These are phyloP conservation scores for Pythium folliculosum DNA, from an alignment of 352 stramenopile genomes.

Conservation along the genomic window DNA sequence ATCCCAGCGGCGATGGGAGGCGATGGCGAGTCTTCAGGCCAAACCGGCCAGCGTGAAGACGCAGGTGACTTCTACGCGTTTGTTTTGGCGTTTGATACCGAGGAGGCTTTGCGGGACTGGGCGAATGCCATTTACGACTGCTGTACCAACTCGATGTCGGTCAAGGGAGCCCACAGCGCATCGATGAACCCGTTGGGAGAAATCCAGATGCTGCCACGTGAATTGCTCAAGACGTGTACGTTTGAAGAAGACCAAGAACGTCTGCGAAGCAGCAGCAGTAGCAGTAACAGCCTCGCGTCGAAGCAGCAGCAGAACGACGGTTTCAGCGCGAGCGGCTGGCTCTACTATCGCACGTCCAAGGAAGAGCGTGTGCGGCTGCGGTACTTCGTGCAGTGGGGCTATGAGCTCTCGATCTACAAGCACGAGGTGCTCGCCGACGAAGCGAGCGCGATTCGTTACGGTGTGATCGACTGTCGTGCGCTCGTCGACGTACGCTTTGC, in stretches of 20 bases:
- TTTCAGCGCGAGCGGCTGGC: conserved; percentile 80
- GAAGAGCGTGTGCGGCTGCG: conserved; percentile 81
- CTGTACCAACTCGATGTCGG: conserved; percentile 86
- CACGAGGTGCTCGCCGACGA: conserved; percentile 84
- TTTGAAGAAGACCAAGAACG: conserved; percentile 40
- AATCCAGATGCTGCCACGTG: conserved; percentile 82
- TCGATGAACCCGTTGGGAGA: conserved; percentile 61
- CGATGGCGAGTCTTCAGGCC: conserved; percentile 16
- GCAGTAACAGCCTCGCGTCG: conserved; percentile 10
- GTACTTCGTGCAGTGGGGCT: conserved; percentile 89
- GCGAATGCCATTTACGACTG: conserved; percentile 81
- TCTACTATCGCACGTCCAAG: conserved; percentile 84
- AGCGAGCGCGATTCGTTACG: conserved; percentile 77
- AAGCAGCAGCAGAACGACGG: conserved; percentile 28
- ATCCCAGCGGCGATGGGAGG: conserved; percentile 62
- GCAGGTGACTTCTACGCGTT: conserved; percentile 82
- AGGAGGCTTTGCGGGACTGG: conserved; percentile 73
- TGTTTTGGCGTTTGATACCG: conserved; percentile 76
- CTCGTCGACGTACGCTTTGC: conserved; percentile 83
- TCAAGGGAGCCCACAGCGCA: conserved; percentile 55
- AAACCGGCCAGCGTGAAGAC: conserved; percentile 46
- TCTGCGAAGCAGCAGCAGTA: conserved; percentile 26
- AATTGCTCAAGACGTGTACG: conserved; percentile 80
- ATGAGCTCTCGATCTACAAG: conserved; percentile 90
- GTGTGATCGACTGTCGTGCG: conserved; percentile 83